Evolutionary conservation across 78 protist genomes (phyloP).

Genomic region (Fonticula alba): DNA sequence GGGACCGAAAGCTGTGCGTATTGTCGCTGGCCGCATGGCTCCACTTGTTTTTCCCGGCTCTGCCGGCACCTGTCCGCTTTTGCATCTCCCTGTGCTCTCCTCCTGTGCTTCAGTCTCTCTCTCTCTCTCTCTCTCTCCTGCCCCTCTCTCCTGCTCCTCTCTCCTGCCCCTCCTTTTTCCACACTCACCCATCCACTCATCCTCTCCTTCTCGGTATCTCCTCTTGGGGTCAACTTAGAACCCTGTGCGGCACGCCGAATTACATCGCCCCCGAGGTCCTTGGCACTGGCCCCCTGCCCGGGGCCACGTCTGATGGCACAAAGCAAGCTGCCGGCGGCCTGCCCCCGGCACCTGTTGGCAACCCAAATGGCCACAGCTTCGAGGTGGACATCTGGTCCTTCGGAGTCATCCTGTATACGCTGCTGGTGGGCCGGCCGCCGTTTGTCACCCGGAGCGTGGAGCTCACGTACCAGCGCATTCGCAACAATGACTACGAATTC

Average conservation of each 20-base stretch:
- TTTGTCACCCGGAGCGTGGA: constrained; percentile 75
- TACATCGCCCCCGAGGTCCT: constrained; percentile 95
- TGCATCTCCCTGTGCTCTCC: background rate
- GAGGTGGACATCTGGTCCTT: constrained; percentile 78
- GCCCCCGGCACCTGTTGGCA: too few relatives aligned
- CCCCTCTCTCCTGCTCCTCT: background rate
- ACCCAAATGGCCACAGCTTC: constrained; percentile 23
- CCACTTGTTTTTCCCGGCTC: background rate
- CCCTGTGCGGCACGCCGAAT: constrained; percentile 97
- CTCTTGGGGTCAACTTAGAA: constrained; percentile 19
- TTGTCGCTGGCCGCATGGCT: background rate
- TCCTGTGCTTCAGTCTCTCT: background rate
- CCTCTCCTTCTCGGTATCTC: background rate
- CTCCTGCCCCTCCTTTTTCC: too few relatives aligned
- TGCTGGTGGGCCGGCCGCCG: constrained; percentile 87
- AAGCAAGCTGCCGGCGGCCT: too few relatives aligned
- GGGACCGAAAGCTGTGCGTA: constrained; percentile 70
- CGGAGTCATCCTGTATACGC: constrained; percentile 80
- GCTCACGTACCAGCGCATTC: constrained; percentile 67
- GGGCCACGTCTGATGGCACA: constrained; percentile 45
- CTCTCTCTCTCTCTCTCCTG: background rate
- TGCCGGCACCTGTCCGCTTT: background rate
- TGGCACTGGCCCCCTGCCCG: too few relatives aligned
- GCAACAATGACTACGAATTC: constrained; percentile 44
- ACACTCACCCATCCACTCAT: background rate